These are phyloP conservation scores for Sonneratia alba DNA, from an alignment of 345 rosid species.

Conservation along the genomic window DNA sequence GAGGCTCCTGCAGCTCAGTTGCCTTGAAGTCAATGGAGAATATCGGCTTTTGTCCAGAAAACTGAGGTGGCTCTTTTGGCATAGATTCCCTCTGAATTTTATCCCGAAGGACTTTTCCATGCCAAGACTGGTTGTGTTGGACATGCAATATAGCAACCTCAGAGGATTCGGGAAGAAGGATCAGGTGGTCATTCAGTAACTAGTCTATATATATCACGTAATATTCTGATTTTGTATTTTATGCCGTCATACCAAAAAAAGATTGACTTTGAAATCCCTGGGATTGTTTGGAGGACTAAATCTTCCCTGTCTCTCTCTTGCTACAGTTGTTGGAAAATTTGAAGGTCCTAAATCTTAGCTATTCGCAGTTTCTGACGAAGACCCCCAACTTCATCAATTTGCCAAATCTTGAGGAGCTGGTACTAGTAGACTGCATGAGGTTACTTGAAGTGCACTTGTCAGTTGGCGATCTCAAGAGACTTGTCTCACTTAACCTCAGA, in stretches of 20 bases:
- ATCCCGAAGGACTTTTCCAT: neutral
- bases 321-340: slow-evolving; percentile 5
- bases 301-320: neutral
- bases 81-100: neutral
- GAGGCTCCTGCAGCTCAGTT: neutral
- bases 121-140: neutral
- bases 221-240: too few relatives aligned
- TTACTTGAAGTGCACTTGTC: slow-evolving; percentile 16
- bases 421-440: slow-evolving; percentile 12
- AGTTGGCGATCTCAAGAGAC: slow-evolving; percentile 11
- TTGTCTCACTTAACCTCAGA: slow-evolving; percentile 9
- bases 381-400: slow-evolving; percentile 3
- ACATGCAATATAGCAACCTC: neutral
- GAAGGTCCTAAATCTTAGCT: slow-evolving; percentile 13
- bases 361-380: slow-evolving; percentile 1
- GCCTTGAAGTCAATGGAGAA: too few relatives aligned
- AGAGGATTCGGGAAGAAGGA: neutral
- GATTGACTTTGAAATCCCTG: too few relatives aligned
- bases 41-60: too few relatives aligned
- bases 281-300: too few relatives aligned
- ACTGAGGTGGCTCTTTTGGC: too few relatives aligned
- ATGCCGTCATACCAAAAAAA: too few relatives aligned
- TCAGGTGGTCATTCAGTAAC: neutral
- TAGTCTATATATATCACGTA: too few relatives aligned
- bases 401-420: slow-evolving; percentile 11